Evolutionary conservation across 2,329 filamentous ascomycete species (phyloP), one percentile per base, ranked within the genome.

Genomic region (Pseudogymnoascus sp.): DNA sequence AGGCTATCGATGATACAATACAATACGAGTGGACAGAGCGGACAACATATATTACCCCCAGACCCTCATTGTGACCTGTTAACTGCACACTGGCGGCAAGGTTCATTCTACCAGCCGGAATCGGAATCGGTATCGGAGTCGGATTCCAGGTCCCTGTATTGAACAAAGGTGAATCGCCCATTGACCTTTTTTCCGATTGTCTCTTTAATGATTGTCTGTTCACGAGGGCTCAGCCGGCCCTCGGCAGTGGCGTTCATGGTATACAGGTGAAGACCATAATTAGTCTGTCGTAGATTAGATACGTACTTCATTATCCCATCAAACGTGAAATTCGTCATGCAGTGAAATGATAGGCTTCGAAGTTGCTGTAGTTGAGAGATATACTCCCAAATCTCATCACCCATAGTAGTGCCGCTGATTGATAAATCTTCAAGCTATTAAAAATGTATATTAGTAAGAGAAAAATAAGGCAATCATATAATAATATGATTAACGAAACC

Each of bases 371-470:
- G 71, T 5, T 68, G 68, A 9, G 79, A 74, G 10, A 83, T 67
- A 3, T 69, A 67, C 33, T 68, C 67, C 60, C 79, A 74, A 9
- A 80, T 71, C 19, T 75, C 73, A 62, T 83, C 78, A 4, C 78
- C 75, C 19, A 80, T 70, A 13, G 79, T 78, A 41, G 77, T 74
- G 7, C 83, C 83, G 41, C 76, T 78, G 56, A 86, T 77, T 45
- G 74, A 77, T 12, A 88, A 70, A 10, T 81, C 77, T 63, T 84
- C 80, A 0, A 88, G 74, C 13, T 74, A 61, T 21, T 26, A 33
- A 26, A 52, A 30, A 33, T 52, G 19, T 41, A 23, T 52, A 30
- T 52, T 19, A 52, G 45, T 21, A 33, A 57, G 35, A 57, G 13
- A 23, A 57, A 12, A 12, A 21, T 19, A 39, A 39, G 30, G 23